Base-by-base conservation (phyloP, 495 filamentous ascomycete species). In the Talaromyces nanjingensis region DNA sequence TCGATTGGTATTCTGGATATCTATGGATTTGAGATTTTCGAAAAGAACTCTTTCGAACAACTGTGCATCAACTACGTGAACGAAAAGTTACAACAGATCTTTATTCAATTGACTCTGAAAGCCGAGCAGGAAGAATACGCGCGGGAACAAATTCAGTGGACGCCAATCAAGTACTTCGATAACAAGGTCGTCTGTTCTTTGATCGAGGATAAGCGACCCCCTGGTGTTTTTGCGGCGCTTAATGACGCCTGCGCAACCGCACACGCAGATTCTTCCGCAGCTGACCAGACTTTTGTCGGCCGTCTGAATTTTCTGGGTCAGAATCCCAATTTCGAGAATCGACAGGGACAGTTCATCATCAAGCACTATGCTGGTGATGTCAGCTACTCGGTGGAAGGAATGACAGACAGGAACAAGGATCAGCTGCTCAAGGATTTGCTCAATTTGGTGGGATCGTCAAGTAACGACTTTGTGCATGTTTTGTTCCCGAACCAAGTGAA, bases 61-160 rank as follows among this genome's bases (percentile, higher is more conserved):
- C 87, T 99, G 16, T 99, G 96, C 75, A 99, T 99, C 77, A 99
- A 99, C 81, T 99, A 99, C 72, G 96, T 99, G 71, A 99, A 99
- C 77, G 96, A 99, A 75, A 99, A 99, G 75, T 80, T 99, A 55
- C 96, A 99, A 76, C 96, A 99, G 73, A 99, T 99, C 69, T 99
- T 99, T 72, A 99, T 99, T 65, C 96, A 99, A 74, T 82, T 99
- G 65, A 99, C 96, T 0, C 77, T 99, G 57, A 96, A 94, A 77
- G 89, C 96, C 1, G 96, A 99, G 72, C 96, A 99, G 76, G 96
- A 99, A 64, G 96, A 99, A 74, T 99, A 99, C 66, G 92, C 90
- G 12, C 82, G 92, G 55, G 96, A 99, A 73, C 86, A 97, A 79
- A 99, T 99, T 73, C 86, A 92, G 71, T 99, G 96, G 96, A 97